These are phyloP conservation scores for Tricholoma hemisulphureum DNA, from an alignment of 768 basidiomycete genomes.

Conservation along the genomic window DNA sequence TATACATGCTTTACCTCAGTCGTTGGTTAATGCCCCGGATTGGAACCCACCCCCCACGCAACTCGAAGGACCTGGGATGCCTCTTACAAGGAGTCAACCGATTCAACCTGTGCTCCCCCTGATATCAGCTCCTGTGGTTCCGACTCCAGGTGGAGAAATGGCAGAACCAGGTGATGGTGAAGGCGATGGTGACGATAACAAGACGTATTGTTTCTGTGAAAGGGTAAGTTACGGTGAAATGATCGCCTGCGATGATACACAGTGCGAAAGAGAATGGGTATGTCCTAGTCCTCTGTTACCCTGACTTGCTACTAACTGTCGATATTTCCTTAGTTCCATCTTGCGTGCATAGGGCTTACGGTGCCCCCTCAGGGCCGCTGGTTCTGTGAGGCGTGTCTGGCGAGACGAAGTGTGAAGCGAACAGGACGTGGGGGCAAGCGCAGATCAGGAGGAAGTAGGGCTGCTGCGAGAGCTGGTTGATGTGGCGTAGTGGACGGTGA, in stretches of 20 bases:
- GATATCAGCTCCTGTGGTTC: constrained; percentile 31
- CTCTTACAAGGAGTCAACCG: constrained; percentile 50
- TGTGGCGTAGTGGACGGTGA: neutral
- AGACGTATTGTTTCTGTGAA: constrained; percentile 83
- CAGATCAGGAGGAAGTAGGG: constrained; percentile 31
- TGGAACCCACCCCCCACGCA: constrained; percentile 53
- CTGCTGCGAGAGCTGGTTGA: constrained; percentile 22
- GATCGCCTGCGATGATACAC: constrained; percentile 86
- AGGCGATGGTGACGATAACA: constrained; percentile 56
- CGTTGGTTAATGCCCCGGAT: constrained; percentile 39
- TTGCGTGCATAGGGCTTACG: constrained; percentile 68
- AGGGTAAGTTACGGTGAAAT: constrained; percentile 88
- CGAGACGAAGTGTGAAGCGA: constrained; percentile 53
- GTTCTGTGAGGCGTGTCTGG: constrained; percentile 70
- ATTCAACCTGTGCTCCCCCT: constrained; percentile 32
- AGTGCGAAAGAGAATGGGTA: constrained; percentile 90
- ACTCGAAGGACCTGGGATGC: constrained; percentile 79
- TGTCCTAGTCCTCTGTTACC: constrained; percentile 33
- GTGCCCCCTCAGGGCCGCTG: constrained; percentile 68
- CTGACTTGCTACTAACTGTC: constrained; percentile 8
- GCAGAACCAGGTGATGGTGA: constrained; percentile 48
- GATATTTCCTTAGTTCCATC: constrained; percentile 63
- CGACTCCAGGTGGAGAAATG: constrained; percentile 29
- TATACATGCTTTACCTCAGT: constrained; percentile 31
- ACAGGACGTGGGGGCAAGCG: constrained; percentile 54